These are phyloP conservation scores for Stachybotrys elegans DNA, from an alignment of 2,329 filamentous ascomycete species.

Conservation along the genomic window DNA sequence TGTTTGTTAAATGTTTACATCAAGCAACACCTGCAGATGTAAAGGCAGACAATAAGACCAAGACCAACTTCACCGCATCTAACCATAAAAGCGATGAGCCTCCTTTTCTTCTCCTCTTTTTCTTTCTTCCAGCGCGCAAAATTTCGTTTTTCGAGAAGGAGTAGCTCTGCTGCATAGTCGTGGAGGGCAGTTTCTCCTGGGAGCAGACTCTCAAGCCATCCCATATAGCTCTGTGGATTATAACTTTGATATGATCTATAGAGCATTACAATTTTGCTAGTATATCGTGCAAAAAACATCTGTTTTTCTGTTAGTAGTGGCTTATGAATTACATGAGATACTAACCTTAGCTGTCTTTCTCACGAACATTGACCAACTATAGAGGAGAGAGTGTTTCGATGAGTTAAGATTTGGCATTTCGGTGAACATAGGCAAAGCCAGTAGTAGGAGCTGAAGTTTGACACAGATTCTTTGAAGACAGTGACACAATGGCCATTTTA, in stretches of 20 bases:
- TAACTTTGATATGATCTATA: background rate
- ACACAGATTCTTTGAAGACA: background rate
- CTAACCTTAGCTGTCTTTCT: background rate
- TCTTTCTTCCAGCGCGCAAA: background rate
- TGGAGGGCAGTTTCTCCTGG: background rate
- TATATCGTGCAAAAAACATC: background rate
- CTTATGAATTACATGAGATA: background rate
- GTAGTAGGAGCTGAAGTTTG: background rate
- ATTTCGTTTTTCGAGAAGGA: background rate
- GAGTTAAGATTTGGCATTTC: background rate
- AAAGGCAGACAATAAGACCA: background rate
- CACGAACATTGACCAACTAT: background rate
- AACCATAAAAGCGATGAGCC: background rate
- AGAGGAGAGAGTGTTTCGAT: background rate
- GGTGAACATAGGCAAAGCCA: background rate
- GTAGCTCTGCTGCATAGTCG: background rate
- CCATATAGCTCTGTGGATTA: background rate
- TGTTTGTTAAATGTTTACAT: background rate
- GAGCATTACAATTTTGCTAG: background rate
- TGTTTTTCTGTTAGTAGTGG: background rate
- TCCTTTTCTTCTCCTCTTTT: background rate
- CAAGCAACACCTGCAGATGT: background rate
- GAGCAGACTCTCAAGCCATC: background rate
- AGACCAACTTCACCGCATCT: background rate
- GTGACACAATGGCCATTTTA: background rate